Percentiles rank a stretch among this genome's conserved stretches.
Evolutionary conservation across 1,139 yeast genomes (phyloP).

Genomic region (Yamadazyma trypodendri): DNA sequence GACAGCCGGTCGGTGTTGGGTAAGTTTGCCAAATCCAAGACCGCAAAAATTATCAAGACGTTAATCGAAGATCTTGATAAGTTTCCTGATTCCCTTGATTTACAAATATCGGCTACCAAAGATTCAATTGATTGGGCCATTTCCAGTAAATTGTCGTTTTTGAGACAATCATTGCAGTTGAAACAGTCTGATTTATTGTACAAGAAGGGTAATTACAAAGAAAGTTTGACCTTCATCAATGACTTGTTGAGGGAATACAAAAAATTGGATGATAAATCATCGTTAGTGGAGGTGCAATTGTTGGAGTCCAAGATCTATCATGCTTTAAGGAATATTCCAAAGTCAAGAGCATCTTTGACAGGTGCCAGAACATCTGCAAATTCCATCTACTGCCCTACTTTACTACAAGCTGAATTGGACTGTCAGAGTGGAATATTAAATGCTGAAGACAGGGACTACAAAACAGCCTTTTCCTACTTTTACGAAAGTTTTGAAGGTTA

Average conservation of each 20-base stretch:
- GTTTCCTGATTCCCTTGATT: constrained; percentile 65
- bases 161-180: constrained; percentile 85
- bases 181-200: constrained; percentile 77
- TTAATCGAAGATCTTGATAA: constrained; percentile 77
- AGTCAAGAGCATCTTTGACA: constrained; percentile 88
- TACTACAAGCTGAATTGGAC: constrained; percentile 90
- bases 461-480: constrained; percentile 93
- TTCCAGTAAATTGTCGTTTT: constrained; percentile 77
- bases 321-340: constrained; percentile 88
- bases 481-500: constrained; percentile 93
- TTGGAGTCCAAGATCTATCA: constrained; percentile 89
- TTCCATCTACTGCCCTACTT: constrained; percentile 92
- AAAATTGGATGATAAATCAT: constrained; percentile 91
- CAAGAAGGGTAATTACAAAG: constrained; percentile 62
- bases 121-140: constrained; percentile 89
- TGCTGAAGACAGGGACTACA: constrained; percentile 95
- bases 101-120: constrained; percentile 72
- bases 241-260: constrained; percentile 80
- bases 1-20: constrained; percentile 69
- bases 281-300: constrained; percentile 92
- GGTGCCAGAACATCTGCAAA: constrained; percentile 97
- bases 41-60: constrained; percentile 80
- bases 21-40: constrained; percentile 86
- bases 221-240: constrained; percentile 71
- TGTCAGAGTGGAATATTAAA: constrained; percentile 93